These are phyloP conservation scores for Microstegium vimineum DNA, from an alignment of 176 grass and related monocot genomes.

Conservation along the genomic window DNA sequence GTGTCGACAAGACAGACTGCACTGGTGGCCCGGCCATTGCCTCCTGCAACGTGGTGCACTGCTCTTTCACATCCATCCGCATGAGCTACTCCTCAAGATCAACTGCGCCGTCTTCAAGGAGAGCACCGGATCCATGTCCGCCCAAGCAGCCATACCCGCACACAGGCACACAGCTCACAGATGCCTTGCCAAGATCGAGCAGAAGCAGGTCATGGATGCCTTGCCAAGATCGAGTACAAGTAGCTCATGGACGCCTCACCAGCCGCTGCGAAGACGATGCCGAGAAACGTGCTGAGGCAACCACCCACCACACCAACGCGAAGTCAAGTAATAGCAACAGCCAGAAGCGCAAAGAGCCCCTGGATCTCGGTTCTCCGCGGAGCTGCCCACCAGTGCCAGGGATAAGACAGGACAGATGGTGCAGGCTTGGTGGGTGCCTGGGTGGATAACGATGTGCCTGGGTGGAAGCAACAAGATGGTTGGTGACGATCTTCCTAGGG, in stretches of 20 bases:
- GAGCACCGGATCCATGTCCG: not conserved
- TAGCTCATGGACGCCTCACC: not conserved
- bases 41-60: not conserved
- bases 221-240: no score
- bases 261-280: not conserved
- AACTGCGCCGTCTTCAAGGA: not conserved
- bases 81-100: not conserved
- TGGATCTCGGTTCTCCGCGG: not conserved
- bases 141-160: not conserved
- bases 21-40: not conserved
- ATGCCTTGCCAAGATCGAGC: not conserved
- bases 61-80: not conserved
- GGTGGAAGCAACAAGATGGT: not conserved
- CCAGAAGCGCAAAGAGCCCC: not conserved
- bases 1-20: not conserved
- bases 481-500: not conserved
- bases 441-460: no score
- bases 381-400: not conserved
- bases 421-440: not conserved
- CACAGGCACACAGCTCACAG: not conserved
- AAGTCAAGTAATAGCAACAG: not conserved
- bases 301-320: not conserved
- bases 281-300: not conserved
- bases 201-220: no score
- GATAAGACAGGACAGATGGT: not conserved